Evolutionary conservation across 495 filamentous ascomycete genomes (phyloP).

Genomic region (Eremomyces bilateralis): DNA sequence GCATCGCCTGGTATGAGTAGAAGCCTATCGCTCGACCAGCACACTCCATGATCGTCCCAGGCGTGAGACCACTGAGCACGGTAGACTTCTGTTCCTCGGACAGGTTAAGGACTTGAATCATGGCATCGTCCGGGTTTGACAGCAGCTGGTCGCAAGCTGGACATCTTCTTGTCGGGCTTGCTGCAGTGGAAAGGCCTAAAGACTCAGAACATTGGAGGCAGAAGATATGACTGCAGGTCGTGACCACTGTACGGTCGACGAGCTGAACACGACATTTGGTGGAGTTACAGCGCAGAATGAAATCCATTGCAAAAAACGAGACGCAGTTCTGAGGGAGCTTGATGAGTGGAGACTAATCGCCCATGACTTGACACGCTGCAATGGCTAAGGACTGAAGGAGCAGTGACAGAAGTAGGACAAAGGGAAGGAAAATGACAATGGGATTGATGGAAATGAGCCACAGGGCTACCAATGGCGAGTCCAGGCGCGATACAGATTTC

Average conservation of each 20-base stretch:
- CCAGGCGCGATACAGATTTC: no score
- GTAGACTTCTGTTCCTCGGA: constrained; percentile 89
- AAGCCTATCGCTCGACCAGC: constrained; percentile 65
- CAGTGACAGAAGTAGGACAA: no score
- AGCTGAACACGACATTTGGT: constrained; percentile 58
- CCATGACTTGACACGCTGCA: no score
- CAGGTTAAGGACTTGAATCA: constrained; percentile 55
- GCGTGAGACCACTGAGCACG: constrained; percentile 65
- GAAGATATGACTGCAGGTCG: constrained; percentile 85
- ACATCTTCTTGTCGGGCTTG: constrained; percentile 36
- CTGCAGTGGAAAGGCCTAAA: constrained; percentile 39
- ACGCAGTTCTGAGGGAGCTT: no score
- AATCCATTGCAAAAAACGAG: no score
- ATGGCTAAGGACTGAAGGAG: no score
- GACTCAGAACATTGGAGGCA: constrained; percentile 53
- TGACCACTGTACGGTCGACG: constrained; percentile 60
- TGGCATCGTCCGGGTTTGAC: constrained; percentile 53
- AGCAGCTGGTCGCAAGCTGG: constrained; percentile 64
- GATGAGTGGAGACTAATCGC: no score
- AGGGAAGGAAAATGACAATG: no score
- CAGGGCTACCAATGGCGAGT: no score
- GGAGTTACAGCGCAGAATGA: constrained; percentile 71
- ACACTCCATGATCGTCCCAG: constrained; percentile 75
- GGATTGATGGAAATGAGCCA: no score
- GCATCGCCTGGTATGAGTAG: constrained; percentile 78